These are phyloP conservation scores for Serendipita sp. DNA, from an alignment of 1,284 basidiomycete species.

Conservation along the genomic window DNA sequence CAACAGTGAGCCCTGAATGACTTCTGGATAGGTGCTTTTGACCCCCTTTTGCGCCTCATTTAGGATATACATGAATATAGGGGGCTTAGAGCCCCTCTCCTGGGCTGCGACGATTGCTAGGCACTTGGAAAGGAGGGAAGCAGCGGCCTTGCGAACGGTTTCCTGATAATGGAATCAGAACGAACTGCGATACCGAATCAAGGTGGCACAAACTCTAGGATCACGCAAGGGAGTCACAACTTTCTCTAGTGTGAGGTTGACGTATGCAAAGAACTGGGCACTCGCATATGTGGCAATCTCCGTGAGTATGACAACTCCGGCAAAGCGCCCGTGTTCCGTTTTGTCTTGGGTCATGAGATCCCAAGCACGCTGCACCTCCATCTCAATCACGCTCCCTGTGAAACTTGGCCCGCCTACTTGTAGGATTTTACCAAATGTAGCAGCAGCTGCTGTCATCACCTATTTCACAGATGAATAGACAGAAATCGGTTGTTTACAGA, in stretches of 20 bases:
- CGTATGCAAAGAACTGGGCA: slow-evolving; percentile 18
- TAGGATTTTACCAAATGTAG: slow-evolving; percentile 24
- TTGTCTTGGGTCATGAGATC: slow-evolving; percentile 14
- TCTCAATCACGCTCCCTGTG: slow-evolving; percentile 24
- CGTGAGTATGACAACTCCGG: slow-evolving; percentile 23
- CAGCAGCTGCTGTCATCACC: slow-evolving; percentile 25
- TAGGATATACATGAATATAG: slow-evolving; percentile 59
- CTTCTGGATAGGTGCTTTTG: slow-evolving; percentile 58
- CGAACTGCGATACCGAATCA: slow-evolving; percentile 18
- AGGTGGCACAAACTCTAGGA: slow-evolving; percentile 11
- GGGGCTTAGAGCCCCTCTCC: slow-evolving; percentile 2
- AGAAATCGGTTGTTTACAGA: too few relatives aligned
- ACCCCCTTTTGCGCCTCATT: slow-evolving; percentile 82
- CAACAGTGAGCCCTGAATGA: slow-evolving; percentile 86
- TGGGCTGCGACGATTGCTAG: background rate
- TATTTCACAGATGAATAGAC: slow-evolving; percentile 11
- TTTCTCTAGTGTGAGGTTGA: slow-evolving; percentile 21
- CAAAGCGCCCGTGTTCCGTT: slow-evolving; percentile 27
- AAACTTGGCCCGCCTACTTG: slow-evolving; percentile 22
- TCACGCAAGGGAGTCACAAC: slow-evolving; percentile 22
- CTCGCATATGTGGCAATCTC: slow-evolving; percentile 20
- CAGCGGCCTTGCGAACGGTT: slow-evolving; percentile 7
- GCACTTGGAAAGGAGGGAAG: background rate
- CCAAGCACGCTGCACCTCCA: slow-evolving; percentile 19
- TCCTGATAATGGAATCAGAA: slow-evolving; percentile 7